Conservation (phyloP, 768 basidiomycete genomes). For the Russula sp. region DNA sequence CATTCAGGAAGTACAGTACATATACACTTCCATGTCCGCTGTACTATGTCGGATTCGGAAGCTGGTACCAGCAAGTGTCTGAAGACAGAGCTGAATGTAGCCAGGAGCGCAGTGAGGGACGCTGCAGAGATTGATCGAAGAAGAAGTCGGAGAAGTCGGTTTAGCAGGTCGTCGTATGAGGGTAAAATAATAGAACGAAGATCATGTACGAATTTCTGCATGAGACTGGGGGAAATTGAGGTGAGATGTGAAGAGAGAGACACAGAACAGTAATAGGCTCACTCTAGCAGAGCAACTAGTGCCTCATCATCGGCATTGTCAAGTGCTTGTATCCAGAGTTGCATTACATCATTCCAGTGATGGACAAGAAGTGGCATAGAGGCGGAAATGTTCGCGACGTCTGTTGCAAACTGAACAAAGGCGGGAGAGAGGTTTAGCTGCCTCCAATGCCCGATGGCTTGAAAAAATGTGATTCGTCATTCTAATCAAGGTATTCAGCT, state of each 20-base stretch:
- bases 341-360: conserved; percentile 68
- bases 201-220: conserved; percentile 78
- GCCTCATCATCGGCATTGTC: conserved; percentile 68
- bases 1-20: conserved; percentile 54
- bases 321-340: conserved; percentile 60
- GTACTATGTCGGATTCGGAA: conserved; percentile 49
- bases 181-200: conserved; percentile 74
- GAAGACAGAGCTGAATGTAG: conserved; percentile 67
- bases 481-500: conserved; percentile 42
- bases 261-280: conserved; percentile 33
- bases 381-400: conserved; percentile 57
- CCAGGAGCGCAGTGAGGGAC: conserved; percentile 59
- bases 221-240: conserved; percentile 47
- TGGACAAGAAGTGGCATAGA: conserved; percentile 81
- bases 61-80: conserved; percentile 69
- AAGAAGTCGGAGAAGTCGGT: conserved; percentile 55
- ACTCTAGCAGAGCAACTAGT: conserved; percentile 74
- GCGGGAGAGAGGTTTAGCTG: conserved; percentile 77
- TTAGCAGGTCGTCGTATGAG: conserved; percentile 54
- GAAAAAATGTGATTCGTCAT: conserved; percentile 77
- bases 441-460: conserved; percentile 68
- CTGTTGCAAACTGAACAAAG: conserved; percentile 67
- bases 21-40: conserved; percentile 59
- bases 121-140: conserved; percentile 56
- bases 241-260: conserved; percentile 15